Percentiles rank a stretch among this genome's conserved stretches.
Conservation (phyloP, 345 rosid genomes). For the Draba incana region DNA sequence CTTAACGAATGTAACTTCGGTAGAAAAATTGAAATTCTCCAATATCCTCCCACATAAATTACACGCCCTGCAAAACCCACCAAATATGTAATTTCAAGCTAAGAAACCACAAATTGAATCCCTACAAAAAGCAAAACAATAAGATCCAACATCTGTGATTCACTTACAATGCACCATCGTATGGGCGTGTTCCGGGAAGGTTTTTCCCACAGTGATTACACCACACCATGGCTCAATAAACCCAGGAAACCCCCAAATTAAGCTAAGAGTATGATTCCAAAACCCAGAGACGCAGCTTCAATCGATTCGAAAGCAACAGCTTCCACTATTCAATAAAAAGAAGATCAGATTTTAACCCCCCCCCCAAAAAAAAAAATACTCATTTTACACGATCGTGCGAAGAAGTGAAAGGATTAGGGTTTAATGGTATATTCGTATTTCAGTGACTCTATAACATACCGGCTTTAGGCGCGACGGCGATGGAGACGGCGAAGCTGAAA, state of each 20-base stretch:
- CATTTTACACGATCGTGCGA: slow-evolving; percentile 14
- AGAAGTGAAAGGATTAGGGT: slow-evolving; percentile 22
- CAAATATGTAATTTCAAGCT: neutral
- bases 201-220: slow-evolving; percentile 36
- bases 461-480: slow-evolving; percentile 7
- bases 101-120: neutral
- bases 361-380: neutral
- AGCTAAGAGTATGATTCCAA: slow-evolving; percentile 12
- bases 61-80: slow-evolving; percentile 35
- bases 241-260: slow-evolving; percentile 24
- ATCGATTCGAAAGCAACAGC: slow-evolving; percentile 23
- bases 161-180: slow-evolving; percentile 41
- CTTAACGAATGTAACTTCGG: slow-evolving; percentile 42
- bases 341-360: slow-evolving; percentile 1
- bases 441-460: neutral
- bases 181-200: slow-evolving; percentile 39
- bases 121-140: no score
- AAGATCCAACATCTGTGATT: neutral
- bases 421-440: neutral
- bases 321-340: neutral
- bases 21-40: slow-evolving; percentile 38
- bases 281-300: neutral
- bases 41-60: slow-evolving; percentile 40
- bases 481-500: slow-evolving; percentile 22
- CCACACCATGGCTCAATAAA: slow-evolving; percentile 38